Conservation (phyloP, 441 rosid genomes). For the Eruca vesicaria region DNA sequence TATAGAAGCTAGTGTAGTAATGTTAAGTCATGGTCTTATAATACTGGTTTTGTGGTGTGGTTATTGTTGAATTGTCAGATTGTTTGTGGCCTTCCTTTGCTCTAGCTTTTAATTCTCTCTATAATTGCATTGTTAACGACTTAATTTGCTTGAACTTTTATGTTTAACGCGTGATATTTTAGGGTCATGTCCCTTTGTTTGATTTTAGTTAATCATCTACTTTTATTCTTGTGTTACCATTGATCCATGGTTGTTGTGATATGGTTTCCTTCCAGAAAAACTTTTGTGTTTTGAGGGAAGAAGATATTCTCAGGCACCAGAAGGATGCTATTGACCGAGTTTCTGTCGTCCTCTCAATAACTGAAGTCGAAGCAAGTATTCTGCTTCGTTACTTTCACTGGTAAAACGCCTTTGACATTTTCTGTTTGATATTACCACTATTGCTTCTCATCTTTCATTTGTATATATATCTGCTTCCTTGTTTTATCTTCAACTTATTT, state of each 20-base stretch:
- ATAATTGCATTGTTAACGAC: neutral
- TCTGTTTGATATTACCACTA: slow-evolving; percentile 1
- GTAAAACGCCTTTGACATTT: slow-evolving; percentile 37
- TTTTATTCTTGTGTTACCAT: too few species aligned
- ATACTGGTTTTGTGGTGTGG: too few species aligned
- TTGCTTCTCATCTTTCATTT: slow-evolving; percentile 10
- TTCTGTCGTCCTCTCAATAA: slow-evolving; percentile 72
- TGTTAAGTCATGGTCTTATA: too few species aligned
- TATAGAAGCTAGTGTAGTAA: too few species aligned
- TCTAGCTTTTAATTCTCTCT: neutral
- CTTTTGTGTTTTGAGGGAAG: slow-evolving; percentile 61
- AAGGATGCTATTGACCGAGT: slow-evolving; percentile 69
- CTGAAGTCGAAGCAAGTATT: slow-evolving; percentile 58
- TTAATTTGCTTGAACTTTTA: neutral
- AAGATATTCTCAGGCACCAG: slow-evolving; percentile 66
- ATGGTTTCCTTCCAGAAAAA: slow-evolving; percentile 47
- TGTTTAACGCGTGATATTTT: neutral
- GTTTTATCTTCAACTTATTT: neutral
- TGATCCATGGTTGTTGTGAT: slow-evolving; percentile 13
- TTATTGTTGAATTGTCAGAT: neutral
- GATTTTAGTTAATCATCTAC: neutral
- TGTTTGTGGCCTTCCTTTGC: neutral
- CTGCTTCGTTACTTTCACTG: slow-evolving; percentile 74
- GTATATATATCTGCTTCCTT: slow-evolving; percentile 3
- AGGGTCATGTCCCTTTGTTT: neutral